phyloP scores from a whole-genome alignment of 768 basidiomycete genomes.

The Phaeolepiota aurea region DNA sequence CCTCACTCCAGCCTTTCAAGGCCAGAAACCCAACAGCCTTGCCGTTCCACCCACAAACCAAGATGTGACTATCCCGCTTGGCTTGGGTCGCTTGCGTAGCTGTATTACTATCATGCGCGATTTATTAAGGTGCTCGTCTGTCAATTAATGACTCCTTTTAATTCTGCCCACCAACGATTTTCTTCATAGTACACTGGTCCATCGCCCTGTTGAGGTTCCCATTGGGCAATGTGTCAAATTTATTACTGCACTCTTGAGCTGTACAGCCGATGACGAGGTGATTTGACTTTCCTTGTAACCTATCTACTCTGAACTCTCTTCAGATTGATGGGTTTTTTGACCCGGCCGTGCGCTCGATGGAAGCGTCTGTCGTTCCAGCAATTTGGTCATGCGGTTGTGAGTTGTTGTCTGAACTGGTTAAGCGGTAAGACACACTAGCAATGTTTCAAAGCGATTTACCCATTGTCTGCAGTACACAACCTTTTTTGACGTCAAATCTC shows the following conservation, averaged over 20 bases:
- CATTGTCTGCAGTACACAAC: conserved; percentile 33
- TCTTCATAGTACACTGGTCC: conserved; percentile 37
- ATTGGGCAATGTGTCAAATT: conserved; percentile 55
- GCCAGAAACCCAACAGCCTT: neutral
- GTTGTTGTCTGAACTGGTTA: conserved; percentile 38
- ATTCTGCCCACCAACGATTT: no score
- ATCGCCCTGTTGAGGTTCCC: conserved; percentile 62
- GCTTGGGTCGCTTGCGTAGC: conserved; percentile 53
- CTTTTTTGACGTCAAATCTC: conserved; percentile 46
- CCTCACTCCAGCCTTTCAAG: neutral
- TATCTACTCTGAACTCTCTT: conserved; percentile 1
- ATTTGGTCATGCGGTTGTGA: conserved; percentile 48
- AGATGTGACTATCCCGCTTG: conserved; percentile 42
- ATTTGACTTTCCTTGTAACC: conserved; percentile 5
- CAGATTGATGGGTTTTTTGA: conserved; percentile 47
- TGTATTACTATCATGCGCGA: conserved; percentile 41
- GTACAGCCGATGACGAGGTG: conserved; percentile 41
- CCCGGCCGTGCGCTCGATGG: conserved; percentile 40
- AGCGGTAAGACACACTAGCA: conserved; percentile 29
- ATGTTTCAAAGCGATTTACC: neutral
- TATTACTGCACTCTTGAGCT: conserved; percentile 36
- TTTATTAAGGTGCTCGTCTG: conserved; percentile 40
- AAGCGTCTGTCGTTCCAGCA: conserved; percentile 39
- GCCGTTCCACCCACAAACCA: no score
- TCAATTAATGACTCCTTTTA: neutral